Conservation (phyloP, 1,284 basidiomycete species). For the Rhodofomes roseus region DNA sequence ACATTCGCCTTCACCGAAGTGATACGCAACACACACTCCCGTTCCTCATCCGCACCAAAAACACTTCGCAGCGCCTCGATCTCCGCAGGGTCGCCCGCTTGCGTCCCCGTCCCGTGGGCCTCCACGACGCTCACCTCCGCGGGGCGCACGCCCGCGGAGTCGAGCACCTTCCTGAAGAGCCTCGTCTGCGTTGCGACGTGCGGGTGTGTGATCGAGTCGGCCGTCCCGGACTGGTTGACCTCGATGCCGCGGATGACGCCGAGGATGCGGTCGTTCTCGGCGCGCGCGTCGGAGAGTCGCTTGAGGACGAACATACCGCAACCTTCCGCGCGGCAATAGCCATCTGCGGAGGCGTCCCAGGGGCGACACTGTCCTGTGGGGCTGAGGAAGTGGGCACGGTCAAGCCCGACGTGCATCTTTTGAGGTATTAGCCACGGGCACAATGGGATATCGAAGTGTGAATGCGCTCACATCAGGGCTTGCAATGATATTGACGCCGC, state of each 20-base stretch:
- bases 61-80: conserved; percentile 58
- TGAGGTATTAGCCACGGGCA: background rate
- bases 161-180: conserved; percentile 49
- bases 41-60: conserved; percentile 38
- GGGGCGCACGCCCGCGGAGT: conserved; percentile 41
- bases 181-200: conserved; percentile 55
- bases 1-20: conserved; percentile 71
- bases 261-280: conserved; percentile 61
- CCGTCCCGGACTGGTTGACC: conserved; percentile 64
- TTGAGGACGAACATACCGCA: conserved; percentile 71
- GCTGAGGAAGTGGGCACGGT: conserved; percentile 66
- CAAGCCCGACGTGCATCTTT: conserved; percentile 68
- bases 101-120: conserved; percentile 68
- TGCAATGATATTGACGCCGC: conserved; percentile 69
- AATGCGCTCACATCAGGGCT: conserved; percentile 59
- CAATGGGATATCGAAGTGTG: background rate
- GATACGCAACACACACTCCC: conserved; percentile 53
- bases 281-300: conserved; percentile 58
- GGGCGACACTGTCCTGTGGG: conserved; percentile 65
- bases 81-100: conserved; percentile 66
- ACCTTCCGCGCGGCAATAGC: conserved; percentile 71
- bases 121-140: conserved; percentile 57
- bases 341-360: conserved; percentile 69
- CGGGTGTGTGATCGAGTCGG: conserved; percentile 68
- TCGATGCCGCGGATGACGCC: conserved; percentile 67